Conservation (phyloP, 345 rosid species). For the Tarenaya hassleriana region DNA sequence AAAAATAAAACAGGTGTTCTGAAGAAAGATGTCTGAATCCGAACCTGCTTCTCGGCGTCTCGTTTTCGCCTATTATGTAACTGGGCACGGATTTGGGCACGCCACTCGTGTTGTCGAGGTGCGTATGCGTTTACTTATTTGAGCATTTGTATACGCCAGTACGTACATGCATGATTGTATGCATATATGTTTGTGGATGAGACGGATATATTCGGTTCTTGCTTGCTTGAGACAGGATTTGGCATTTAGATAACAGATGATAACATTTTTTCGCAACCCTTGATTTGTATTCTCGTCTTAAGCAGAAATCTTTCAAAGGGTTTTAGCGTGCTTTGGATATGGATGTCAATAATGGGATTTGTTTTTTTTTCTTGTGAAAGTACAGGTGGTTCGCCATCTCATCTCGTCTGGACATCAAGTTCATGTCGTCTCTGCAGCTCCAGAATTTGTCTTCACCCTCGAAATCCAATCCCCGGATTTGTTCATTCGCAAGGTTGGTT, state of each 20-base stretch:
- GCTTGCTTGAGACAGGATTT: too few relatives aligned
- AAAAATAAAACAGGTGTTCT: constrained; percentile 5
- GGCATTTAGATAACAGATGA: too few relatives aligned
- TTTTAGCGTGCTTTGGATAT: too few relatives aligned
- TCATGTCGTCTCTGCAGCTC: constrained; percentile 87
- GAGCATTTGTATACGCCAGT: too few relatives aligned
- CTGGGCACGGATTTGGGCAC: constrained; percentile 97
- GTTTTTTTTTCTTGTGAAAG: not conserved
- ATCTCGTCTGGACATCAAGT: constrained; percentile 79
- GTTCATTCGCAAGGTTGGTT: constrained; percentile 81
- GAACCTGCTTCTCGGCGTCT: constrained; percentile 24
- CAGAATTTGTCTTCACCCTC: constrained; percentile 85
- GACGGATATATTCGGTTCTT: too few relatives aligned
- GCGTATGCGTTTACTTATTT: too few relatives aligned
- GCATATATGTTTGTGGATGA: too few relatives aligned
- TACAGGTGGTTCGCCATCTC: constrained; percentile 76
- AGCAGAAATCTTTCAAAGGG: too few relatives aligned
- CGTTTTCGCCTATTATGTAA: constrained; percentile 87
- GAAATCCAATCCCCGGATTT: constrained; percentile 75
- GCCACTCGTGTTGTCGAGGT: constrained; percentile 99
- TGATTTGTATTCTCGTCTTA: too few relatives aligned
- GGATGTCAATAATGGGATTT: too few relatives aligned
- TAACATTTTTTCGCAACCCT: too few relatives aligned
- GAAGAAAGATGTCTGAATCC: constrained; percentile 20
- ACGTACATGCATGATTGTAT: too few relatives aligned